Conservation (phyloP, 192 early-diverging fungal genomes). For the Phlyctochytrium arcticum region DNA sequence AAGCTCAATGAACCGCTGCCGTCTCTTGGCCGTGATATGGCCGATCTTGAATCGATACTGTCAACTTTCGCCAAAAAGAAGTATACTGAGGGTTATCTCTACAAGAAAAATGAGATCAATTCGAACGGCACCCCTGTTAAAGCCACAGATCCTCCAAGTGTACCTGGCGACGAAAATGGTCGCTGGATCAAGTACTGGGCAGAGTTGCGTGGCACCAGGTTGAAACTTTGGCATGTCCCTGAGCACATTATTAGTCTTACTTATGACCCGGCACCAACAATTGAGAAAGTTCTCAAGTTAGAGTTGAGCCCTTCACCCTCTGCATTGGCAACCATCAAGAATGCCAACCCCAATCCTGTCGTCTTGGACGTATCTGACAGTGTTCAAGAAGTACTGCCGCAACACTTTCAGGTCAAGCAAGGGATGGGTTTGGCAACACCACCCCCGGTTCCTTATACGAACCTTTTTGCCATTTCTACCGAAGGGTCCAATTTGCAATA, state of each 20-base stretch:
- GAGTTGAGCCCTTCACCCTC: constrained; percentile 35
- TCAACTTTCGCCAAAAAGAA: constrained; percentile 30
- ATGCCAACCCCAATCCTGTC: constrained; percentile 10
- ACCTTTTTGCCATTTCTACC: constrained; percentile 34
- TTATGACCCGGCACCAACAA: constrained; percentile 14
- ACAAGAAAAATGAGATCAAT: constrained; percentile 36
- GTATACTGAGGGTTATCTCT: constrained; percentile 39
- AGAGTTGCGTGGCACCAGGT: constrained; percentile 38
- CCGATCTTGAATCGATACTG: not conserved
- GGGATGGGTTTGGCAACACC: constrained; percentile 3
- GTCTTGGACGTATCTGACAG: constrained; percentile 34
- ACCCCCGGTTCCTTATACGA: constrained; percentile 42
- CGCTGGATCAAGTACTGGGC: constrained; percentile 43
- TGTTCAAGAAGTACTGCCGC: constrained; percentile 26
- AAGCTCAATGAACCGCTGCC: not conserved
- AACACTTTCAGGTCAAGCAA: constrained; percentile 17
- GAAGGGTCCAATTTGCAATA: constrained; percentile 38
- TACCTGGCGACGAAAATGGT: constrained; percentile 5
- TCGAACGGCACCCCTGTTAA: constrained; percentile 22
- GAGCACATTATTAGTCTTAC: constrained; percentile 32
- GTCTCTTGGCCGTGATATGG: not conserved
- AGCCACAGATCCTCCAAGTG: not conserved
- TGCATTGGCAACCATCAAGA: constrained; percentile 36
- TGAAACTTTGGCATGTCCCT: constrained; percentile 38
- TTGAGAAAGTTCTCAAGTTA: constrained; percentile 26